Base-by-base conservation (phyloP, 163 green algal genomes). In the Chloroidium sp. region DNA sequence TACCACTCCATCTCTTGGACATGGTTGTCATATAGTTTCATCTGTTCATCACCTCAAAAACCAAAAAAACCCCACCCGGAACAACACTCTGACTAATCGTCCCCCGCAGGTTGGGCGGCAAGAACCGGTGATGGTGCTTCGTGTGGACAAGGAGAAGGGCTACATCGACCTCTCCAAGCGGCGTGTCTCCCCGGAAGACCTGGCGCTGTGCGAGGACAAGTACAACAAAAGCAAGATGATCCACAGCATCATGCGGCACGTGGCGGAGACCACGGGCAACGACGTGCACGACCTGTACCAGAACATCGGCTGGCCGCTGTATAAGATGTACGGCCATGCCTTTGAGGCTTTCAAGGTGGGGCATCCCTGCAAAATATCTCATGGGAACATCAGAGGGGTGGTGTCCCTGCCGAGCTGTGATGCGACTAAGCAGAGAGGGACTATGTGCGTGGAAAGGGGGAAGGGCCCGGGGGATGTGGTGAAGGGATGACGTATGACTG, bases 91-190 rank as follows among this genome's bases (percentile, higher is more conserved):
- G 1, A 36, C 36, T 36, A 36, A 36, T 36, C 36, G 36, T 36
- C 36, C 36, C 2, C 62, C 80, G 61, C 87, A 97, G 92, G 94
- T 98, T 14, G 96, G 96, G 4, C 86, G 96, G 13, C 93, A 98
- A 88, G 97, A 99, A 84, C 94, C 97, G 0, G 97, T 99, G 14
- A 99, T 99, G 97, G 97, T 99, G 79, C 90, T 99, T 64, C 94
- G 96, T 87, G 97, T 99, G 79, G 96, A 99, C 89, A 97, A 98
- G 81, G 96, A 99, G 82, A 99, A 99, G 88, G 96, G 96, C 1
- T 99, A 99, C 91, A 99, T 99, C 79, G 96, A 99, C 81, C 84
- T 99, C 36, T 98, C 95, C 62, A 99, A 99, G 86, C 86, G 93
- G 78, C 92, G 96, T 61, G 96, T 99, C 58, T 92, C 86, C 1